phyloP scores from a whole-genome alignment of 371 early-diverging fungal species.

The Mortierella sp. region DNA sequence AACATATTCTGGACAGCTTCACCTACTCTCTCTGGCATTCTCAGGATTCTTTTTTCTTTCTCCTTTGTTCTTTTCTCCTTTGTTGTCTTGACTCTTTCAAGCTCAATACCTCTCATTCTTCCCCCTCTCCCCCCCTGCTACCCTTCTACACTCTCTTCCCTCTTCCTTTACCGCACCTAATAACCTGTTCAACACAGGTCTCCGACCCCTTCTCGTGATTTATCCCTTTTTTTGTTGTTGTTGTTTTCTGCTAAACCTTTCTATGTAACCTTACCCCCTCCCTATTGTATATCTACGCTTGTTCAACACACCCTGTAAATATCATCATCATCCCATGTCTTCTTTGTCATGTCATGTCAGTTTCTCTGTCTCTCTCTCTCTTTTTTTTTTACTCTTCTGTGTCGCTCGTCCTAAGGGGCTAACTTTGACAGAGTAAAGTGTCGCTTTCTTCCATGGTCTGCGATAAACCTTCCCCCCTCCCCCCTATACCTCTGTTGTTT shows the following conservation, averaged over 20 bases:
- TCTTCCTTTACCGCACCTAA: not conserved
- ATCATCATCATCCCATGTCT: not conserved
- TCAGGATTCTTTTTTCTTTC: too few relatives aligned
- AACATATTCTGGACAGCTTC: too few relatives aligned
- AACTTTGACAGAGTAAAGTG: too few relatives aligned
- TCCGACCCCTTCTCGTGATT: slow-evolving; percentile 6
- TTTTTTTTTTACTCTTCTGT: not conserved
- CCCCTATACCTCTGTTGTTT: too few relatives aligned
- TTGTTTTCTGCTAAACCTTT: slow-evolving; percentile 9
- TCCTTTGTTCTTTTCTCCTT: too few relatives aligned
- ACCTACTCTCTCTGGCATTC: too few relatives aligned
- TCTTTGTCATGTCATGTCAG: not conserved
- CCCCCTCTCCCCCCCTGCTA: too few relatives aligned
- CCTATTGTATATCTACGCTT: slow-evolving; percentile 37
- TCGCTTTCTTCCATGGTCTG: too few relatives aligned
- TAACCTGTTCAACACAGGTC: slow-evolving; percentile 50
- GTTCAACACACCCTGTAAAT: slow-evolving; percentile 52
- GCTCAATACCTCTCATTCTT: too few relatives aligned
- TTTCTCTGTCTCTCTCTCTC: not conserved
- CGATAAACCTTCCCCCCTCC: too few relatives aligned
- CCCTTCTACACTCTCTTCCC: too few relatives aligned
- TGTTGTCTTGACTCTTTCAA: too few relatives aligned
- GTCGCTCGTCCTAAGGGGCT: not conserved
- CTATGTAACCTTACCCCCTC: slow-evolving; percentile 22
- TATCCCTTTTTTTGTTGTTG: not conserved